Evolutionary conservation across 345 rosid species (phyloP).

Genomic region (Iberis pinnata): DNA sequence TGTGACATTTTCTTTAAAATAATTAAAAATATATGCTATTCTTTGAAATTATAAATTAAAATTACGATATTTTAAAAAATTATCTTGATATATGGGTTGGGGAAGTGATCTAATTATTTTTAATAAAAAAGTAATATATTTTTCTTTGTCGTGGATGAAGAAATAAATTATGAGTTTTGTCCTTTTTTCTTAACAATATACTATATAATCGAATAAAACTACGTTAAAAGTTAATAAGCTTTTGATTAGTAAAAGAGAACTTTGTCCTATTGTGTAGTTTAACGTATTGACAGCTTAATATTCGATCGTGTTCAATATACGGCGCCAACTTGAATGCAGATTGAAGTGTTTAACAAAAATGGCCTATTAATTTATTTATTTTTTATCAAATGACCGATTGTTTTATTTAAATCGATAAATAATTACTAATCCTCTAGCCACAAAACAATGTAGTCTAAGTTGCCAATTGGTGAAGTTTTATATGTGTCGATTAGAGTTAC

Average conservation of each 20-base stretch:
- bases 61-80: too few relatives aligned
- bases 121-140: not conserved
- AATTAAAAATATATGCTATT: too few relatives aligned
- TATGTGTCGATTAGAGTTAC: too few relatives aligned
- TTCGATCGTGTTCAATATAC: conserved; percentile 19
- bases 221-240: not conserved
- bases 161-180: conserved; percentile 15
- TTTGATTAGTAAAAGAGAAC: conserved; percentile 20
- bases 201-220: not conserved
- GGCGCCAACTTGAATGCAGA: conserved; percentile 24
- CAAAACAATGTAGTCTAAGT: too few relatives aligned
- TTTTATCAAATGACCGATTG: not conserved
- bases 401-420: not conserved
- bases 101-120: not conserved
- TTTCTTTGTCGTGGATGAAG: conserved; percentile 1
- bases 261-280: conserved; percentile 21
- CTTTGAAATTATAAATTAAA: too few relatives aligned
- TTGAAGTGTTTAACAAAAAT: not conserved
- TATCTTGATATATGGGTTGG: too few relatives aligned
- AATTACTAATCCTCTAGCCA: too few relatives aligned
- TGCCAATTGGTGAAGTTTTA: too few relatives aligned
- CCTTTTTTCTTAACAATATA: conserved; percentile 1
- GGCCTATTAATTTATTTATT: too few relatives aligned
- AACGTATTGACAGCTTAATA: conserved; percentile 7
- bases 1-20: too few relatives aligned